Conservation (phyloP, 2,329 filamentous ascomycete genomes). For the Colletotrichum agaves region DNA sequence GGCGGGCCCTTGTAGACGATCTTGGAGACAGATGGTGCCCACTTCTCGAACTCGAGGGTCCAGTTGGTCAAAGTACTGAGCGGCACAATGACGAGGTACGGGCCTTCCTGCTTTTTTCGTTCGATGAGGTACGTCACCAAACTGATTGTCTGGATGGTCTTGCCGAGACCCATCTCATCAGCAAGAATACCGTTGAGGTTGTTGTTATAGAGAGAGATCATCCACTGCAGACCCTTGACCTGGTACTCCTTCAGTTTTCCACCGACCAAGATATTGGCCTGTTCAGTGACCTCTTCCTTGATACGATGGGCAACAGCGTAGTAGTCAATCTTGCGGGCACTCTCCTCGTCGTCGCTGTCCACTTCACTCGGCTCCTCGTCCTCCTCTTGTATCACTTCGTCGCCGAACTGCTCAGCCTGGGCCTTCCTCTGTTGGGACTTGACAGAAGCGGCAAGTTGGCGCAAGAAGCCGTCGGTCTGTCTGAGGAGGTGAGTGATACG, state of each 20-base stretch:
- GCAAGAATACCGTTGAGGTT: constrained; percentile 98
- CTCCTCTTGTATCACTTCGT: constrained; percentile 63
- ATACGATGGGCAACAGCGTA: constrained; percentile 97
- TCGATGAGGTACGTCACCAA: constrained; percentile 97
- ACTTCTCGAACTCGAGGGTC: constrained; percentile 99
- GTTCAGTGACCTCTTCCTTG: constrained; percentile 88
- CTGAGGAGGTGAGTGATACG: constrained; percentile 97
- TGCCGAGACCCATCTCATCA: constrained; percentile 99
- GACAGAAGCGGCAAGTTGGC: constrained; percentile 93
- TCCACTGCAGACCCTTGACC: constrained; percentile 98
- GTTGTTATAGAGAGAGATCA: constrained; percentile 99
- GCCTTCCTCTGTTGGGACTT: constrained; percentile 91
- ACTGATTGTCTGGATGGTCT: constrained; percentile 99
- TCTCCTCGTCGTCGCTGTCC: constrained; percentile 76
- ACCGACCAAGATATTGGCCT: constrained; percentile 88
- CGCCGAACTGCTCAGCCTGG: constrained; percentile 77
- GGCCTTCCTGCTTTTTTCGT: constrained; percentile 89
- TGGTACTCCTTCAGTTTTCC: constrained; percentile 97
- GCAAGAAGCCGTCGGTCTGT: constrained; percentile 97
- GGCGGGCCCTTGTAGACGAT: constrained; percentile 98
- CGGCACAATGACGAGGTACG: constrained; percentile 96
- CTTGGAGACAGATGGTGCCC: constrained; percentile 87
- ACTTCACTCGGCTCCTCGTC: constrained; percentile 74
- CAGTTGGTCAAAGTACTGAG: constrained; percentile 98
- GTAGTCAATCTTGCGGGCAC: constrained; percentile 91